Base-by-base conservation (phyloP, 305 asterid species). In the Fraxinus baroniana region DNA sequence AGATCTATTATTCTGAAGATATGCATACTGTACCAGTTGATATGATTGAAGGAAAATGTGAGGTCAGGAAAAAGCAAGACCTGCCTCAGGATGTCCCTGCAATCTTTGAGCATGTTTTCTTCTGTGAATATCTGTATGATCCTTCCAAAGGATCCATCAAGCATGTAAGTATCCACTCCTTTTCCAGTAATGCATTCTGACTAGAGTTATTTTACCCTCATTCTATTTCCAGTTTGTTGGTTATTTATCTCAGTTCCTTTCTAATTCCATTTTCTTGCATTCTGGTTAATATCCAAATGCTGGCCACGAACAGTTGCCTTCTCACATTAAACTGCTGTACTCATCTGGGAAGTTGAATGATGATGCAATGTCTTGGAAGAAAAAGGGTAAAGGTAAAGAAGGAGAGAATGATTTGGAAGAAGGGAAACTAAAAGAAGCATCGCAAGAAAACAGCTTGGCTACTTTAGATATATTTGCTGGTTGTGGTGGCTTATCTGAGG, bases 401-500 rank as follows among this genome's bases (percentile, higher is more conserved):
- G 97, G 97, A 39, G 96, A 94, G 87, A 74, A 73, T 85, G 94
- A 85, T 62, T 24, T 74, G 3, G 90, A 86, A 76, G 84, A 68
- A 84, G 91, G 76, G 39, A 87, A 81, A 74, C 80, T 32, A 33
- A 88, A 89, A 20, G 88, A 74, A 73, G 85, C 37, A 49, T 80
- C 92, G 83, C 79, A 83, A 18, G 86, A 57, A 49, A 90, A 84
- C 78, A 84, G 88, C 70, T 86, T 96, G 81, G 85, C 87, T 68
- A 93, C 99, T 39, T 86, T 95, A 57, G 98, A 94, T 90, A 93
- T 95, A 80, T 95, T 95, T 91, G 94, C 99, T 82, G 98, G 99
- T 80, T 95, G 98, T 73, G 98, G 98, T 80, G 99, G 98, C 86
- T 90, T 95, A 83, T 95, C 98, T 37, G 95, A 93, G 86, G 99